phyloP scores from a whole-genome alignment of 2,329 filamentous ascomycete genomes.

The Ampelomyces quisqualis region DNA sequence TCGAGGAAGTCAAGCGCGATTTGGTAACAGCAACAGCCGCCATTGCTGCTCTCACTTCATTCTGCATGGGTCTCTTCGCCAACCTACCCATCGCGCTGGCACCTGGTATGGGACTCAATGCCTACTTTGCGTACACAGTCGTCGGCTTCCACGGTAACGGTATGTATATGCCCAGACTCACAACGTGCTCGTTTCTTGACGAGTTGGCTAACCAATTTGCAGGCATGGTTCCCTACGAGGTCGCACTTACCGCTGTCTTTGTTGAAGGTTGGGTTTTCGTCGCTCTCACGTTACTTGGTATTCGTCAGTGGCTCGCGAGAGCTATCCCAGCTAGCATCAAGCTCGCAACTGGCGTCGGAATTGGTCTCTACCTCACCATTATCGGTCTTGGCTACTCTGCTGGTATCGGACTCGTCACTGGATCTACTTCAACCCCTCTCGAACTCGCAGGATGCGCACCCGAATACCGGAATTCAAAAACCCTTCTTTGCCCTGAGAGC shows the following conservation, averaged over 20 bases:
- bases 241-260: slow-evolving; percentile 83
- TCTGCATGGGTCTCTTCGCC: slow-evolving; percentile 79
- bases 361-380: slow-evolving; percentile 77
- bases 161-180: no score
- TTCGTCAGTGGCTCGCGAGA: slow-evolving; percentile 70
- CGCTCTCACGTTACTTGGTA: slow-evolving; percentile 68
- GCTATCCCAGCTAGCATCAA: slow-evolving; percentile 83
- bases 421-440: slow-evolving; percentile 66
- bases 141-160: slow-evolving; percentile 77
- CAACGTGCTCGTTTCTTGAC: slow-evolving; percentile 11
- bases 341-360: slow-evolving; percentile 80
- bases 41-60: slow-evolving; percentile 75
- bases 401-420: slow-evolving; percentile 77
- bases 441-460: slow-evolving; percentile 72
- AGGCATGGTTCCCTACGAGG: slow-evolving; percentile 67
- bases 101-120: slow-evolving; percentile 80
- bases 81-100: slow-evolving; percentile 76
- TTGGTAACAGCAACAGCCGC: slow-evolving; percentile 82
- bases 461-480: slow-evolving; percentile 44
- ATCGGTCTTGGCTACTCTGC: slow-evolving; percentile 78
- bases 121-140: slow-evolving; percentile 81
- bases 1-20: slow-evolving; percentile 67
- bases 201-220: slow-evolving; percentile 7
- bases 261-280: slow-evolving; percentile 87
- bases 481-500: slow-evolving; percentile 60